Evolutionary conservation across 1,139 yeast genomes (phyloP).

Genomic region (Taphrina populina): DNA sequence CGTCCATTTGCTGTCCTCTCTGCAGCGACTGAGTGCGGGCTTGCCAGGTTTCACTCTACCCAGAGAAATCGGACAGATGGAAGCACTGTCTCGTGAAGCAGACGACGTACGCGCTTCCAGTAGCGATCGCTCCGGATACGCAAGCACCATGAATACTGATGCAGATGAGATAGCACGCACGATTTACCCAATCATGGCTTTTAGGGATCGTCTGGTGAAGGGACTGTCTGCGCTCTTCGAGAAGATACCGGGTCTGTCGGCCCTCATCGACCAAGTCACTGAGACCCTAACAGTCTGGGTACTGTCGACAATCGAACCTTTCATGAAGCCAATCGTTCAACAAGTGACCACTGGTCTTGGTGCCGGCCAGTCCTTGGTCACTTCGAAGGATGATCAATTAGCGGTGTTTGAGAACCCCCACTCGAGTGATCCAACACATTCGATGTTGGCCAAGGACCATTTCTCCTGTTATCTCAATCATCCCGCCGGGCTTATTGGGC

Average conservation of each 20-base stretch:
- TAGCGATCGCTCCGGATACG: neutral
- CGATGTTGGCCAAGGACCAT: slow-evolving; percentile 42
- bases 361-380: slow-evolving; percentile 40
- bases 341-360: slow-evolving; percentile 39
- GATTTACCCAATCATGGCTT: slow-evolving; percentile 40
- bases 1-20: slow-evolving; percentile 3
- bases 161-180: slow-evolving; percentile 37
- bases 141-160: slow-evolving; percentile 34
- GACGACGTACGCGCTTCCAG: slow-evolving; percentile 18
- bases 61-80: slow-evolving; percentile 31
- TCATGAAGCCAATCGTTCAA: slow-evolving; percentile 40
- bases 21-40: slow-evolving; percentile 15
- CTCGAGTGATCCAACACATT: slow-evolving; percentile 41
- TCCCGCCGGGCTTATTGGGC: slow-evolving; percentile 54
- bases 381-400: slow-evolving; percentile 41
- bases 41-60: slow-evolving; percentile 17
- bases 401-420: slow-evolving; percentile 41
- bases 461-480: slow-evolving; percentile 43
- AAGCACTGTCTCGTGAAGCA: slow-evolving; percentile 34
- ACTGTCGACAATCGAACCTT: slow-evolving; percentile 41
- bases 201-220: slow-evolving; percentile 40
- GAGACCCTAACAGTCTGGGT: slow-evolving; percentile 41
- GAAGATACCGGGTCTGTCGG: slow-evolving; percentile 40
- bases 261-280: slow-evolving; percentile 40
- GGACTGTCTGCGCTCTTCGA: slow-evolving; percentile 37